A percentile compares a stretch with the other conserved stretches of the same genome.
phyloP scores from a whole-genome alignment of 2,329 filamentous ascomycete species.

The Fusarium succisae region DNA sequence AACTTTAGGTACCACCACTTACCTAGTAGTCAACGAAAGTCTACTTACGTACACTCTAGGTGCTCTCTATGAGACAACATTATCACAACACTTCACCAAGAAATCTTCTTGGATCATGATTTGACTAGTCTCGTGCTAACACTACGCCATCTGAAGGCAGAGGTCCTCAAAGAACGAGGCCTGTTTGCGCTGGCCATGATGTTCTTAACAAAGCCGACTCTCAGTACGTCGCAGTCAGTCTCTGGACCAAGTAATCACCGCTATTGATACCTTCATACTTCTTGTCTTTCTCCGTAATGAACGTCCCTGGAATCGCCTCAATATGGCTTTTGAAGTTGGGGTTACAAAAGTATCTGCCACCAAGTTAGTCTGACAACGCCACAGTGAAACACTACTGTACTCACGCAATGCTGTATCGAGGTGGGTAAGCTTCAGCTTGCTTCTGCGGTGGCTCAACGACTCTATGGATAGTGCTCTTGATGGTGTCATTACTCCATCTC shows the following conservation, averaged over 20 bases:
- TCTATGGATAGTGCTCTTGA: slow-evolving; percentile 89
- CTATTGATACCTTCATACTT: slow-evolving; percentile 83
- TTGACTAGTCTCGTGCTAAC: neutral
- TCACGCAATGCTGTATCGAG: slow-evolving; percentile 86
- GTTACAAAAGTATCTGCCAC: slow-evolving; percentile 81
- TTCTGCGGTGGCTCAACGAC: slow-evolving; percentile 84
- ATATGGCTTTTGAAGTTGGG: slow-evolving; percentile 81
- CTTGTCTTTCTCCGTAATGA: slow-evolving; percentile 68
- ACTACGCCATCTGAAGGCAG: neutral
- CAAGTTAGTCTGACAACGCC: neutral
- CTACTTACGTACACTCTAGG: neutral
- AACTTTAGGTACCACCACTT: neutral
- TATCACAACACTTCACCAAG: neutral
- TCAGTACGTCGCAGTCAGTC: slow-evolving; percentile 78
- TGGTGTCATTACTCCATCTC: slow-evolving; percentile 90
- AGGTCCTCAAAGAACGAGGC: neutral
- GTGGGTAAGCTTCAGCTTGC: slow-evolving; percentile 69
- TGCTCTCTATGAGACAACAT: no score
- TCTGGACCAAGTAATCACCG: slow-evolving; percentile 82
- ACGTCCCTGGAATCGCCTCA: slow-evolving; percentile 84
- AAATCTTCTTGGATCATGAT: neutral
- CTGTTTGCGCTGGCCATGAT: neutral
- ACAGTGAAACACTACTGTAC: slow-evolving; percentile 37
- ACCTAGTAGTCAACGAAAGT: no score
- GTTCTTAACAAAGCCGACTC: neutral